Conservation (phyloP, 2,329 filamentous ascomycete species). For the Chalaropsis thielavioides region DNA sequence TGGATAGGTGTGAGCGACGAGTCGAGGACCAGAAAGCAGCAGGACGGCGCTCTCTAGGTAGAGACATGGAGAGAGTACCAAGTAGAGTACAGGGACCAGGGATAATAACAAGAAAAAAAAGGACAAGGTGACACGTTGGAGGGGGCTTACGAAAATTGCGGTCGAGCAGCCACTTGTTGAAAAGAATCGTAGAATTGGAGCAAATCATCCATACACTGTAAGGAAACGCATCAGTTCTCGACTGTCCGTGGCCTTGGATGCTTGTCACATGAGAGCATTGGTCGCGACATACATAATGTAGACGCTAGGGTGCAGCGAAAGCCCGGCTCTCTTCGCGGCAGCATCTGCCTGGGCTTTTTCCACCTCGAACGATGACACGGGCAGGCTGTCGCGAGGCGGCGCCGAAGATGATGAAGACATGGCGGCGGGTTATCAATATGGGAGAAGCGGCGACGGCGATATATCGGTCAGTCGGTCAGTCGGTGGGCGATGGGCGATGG, state of each 20-base stretch:
- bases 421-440: constrained; percentile 6
- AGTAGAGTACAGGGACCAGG: no score
- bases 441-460: no score
- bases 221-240: not conserved
- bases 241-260: no score
- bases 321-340: constrained; percentile 15
- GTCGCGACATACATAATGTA: constrained; percentile 25
- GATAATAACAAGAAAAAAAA: not conserved
- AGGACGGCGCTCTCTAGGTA: no score
- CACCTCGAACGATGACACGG: constrained; percentile 17
- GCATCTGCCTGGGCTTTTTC: constrained; percentile 20
- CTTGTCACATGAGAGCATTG: not conserved
- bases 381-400: constrained; percentile 16
- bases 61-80: not conserved
- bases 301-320: constrained; percentile 21
- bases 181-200: constrained; percentile 72
- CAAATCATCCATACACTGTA: constrained; percentile 63
- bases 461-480: no score
- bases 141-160: constrained; percentile 37
- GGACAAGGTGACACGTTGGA: not conserved
- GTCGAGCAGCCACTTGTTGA: constrained; percentile 83
- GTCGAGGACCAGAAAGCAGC: not conserved
- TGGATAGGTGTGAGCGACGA: not conserved
- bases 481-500: not conserved
- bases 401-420: constrained; percentile 17